Evolutionary conservation across 768 basidiomycete species (phyloP).

Genomic region (Lentinula boryana): DNA sequence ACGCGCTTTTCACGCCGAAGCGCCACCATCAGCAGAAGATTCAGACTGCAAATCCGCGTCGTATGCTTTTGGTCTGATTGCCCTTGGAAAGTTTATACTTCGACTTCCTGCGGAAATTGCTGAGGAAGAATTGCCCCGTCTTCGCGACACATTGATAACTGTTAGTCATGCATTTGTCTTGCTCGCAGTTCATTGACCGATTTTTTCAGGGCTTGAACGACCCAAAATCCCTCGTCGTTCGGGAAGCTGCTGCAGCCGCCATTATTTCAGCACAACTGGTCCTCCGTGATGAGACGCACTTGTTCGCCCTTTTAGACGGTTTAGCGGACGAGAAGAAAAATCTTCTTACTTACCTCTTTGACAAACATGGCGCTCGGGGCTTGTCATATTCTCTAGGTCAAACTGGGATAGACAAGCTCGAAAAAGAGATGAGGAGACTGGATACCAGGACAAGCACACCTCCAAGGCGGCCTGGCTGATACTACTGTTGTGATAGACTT

Average conservation of each 20-base stretch:
- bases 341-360: constrained; percentile 81
- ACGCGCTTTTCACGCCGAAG: constrained; percentile 54
- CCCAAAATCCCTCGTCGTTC: constrained; percentile 64
- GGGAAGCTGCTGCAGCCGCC: constrained; percentile 76
- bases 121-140: constrained; percentile 79
- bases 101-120: constrained; percentile 78
- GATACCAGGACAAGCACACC: constrained; percentile 79
- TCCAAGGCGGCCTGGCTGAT: constrained; percentile 23
- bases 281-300: constrained; percentile 74
- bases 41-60: constrained; percentile 55
- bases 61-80: constrained; percentile 80
- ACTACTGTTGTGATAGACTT: neutral
- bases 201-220: constrained; percentile 60
- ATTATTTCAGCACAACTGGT: constrained; percentile 84
- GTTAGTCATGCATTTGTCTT: constrained; percentile 33
- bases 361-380: constrained; percentile 76
- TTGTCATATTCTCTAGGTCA: constrained; percentile 25
- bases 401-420: constrained; percentile 62
- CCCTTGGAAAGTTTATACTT: constrained; percentile 76
- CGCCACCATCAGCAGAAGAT: constrained; percentile 35
- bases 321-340: constrained; percentile 91
- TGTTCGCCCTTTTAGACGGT: constrained; percentile 76
- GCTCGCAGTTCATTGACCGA: neutral
- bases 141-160: constrained; percentile 63
- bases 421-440: constrained; percentile 75